A percentile compares a stretch with the other conserved stretches of the same genome.
Conservation (phyloP, 83 land plant genomes). For the Diphasiastrum complanatum region DNA sequence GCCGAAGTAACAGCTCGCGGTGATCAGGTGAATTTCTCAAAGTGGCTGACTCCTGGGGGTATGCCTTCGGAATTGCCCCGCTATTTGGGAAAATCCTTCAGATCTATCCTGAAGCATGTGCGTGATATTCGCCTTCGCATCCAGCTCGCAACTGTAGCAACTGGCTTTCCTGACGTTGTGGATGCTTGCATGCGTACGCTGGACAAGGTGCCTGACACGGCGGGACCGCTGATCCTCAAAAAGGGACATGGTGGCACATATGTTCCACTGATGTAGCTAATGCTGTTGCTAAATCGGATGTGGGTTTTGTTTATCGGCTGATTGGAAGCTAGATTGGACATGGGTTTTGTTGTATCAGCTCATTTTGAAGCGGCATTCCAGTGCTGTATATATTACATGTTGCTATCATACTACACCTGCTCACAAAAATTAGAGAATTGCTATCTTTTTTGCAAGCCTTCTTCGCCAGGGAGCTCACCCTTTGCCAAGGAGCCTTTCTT, state of each 20-base stretch:
- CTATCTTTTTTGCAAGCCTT: too few species aligned
- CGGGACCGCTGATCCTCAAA: constrained; percentile 80
- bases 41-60: constrained; percentile 84
- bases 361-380: too few species aligned
- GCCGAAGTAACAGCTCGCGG: constrained; percentile 83
- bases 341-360: too few species aligned
- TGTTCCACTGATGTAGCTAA: constrained; percentile 74
- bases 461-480: too few species aligned
- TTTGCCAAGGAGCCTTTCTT: too few species aligned
- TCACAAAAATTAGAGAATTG: too few species aligned
- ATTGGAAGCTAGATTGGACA: too few species aligned
- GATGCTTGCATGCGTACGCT: constrained; percentile 56
- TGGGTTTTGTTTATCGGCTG: too few species aligned
- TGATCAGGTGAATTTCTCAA: constrained; percentile 72
- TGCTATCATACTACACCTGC: too few species aligned
- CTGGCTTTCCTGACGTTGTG: constrained; percentile 72
- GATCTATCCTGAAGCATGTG: constrained; percentile 67
- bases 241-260: constrained; percentile 96
- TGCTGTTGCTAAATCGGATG: not conserved
- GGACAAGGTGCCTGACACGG: constrained; percentile 91
- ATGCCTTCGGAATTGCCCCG: constrained; percentile 69
- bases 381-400: too few species aligned
- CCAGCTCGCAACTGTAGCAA: constrained; percentile 74
- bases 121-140: constrained; percentile 60
- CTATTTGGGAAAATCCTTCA: constrained; percentile 69